Evolutionary conservation across 805 yeast species (phyloP).

Genomic region (Wickerhamiella musiphila): DNA sequence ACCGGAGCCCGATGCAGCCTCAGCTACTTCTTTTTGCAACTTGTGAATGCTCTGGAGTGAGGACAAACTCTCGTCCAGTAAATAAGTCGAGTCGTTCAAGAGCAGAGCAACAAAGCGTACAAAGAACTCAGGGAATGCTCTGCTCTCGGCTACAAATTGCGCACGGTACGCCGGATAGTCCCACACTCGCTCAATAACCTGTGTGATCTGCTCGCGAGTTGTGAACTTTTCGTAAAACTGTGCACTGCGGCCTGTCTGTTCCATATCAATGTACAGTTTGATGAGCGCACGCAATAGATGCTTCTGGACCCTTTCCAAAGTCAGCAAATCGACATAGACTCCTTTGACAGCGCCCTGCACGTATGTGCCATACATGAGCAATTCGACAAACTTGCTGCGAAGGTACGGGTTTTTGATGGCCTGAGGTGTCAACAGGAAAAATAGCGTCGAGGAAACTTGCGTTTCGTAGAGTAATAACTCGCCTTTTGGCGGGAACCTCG

Average conservation of each 20-base stretch:
- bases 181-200: constrained; percentile 73
- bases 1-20: constrained; percentile 3
- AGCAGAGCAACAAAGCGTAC: constrained; percentile 85
- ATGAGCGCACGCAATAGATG: constrained; percentile 67
- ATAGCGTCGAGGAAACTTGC: constrained; percentile 44
- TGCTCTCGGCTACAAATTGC: constrained; percentile 54
- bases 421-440: constrained; percentile 47
- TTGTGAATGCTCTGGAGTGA: constrained; percentile 64
- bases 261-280: constrained; percentile 86
- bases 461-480: constrained; percentile 19
- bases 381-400: constrained; percentile 68
- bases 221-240: constrained; percentile 95
- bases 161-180: constrained; percentile 45
- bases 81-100: constrained; percentile 83
- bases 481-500: constrained; percentile 37
- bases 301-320: no score
- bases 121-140: constrained; percentile 61
- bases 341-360: constrained; percentile 31
- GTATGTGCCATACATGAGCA: constrained; percentile 49
- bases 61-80: constrained; percentile 77
- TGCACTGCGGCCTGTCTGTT: constrained; percentile 85
- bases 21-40: constrained; percentile 41
- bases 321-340: constrained; percentile 19
- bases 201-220: constrained; percentile 71
- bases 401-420: constrained; percentile 82